phyloP scores from a whole-genome alignment of 1,139 yeast genomes.

The Blastobotrys ciferrii region DNA sequence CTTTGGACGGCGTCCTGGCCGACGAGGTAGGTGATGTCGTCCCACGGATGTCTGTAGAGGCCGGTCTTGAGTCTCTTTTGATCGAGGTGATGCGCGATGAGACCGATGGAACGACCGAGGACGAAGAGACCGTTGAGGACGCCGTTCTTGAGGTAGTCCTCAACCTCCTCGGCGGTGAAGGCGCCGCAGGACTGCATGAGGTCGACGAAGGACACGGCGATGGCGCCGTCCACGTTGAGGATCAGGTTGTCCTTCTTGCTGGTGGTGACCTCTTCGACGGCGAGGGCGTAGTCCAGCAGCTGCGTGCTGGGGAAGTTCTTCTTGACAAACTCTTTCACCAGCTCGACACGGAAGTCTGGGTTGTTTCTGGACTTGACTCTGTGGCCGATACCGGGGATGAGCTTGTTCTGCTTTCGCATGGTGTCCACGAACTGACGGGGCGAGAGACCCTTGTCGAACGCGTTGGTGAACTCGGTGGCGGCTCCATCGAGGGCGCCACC shows the following conservation, averaged over 20 bases:
- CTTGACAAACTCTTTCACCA: constrained; percentile 47
- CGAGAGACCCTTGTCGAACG: constrained; percentile 45
- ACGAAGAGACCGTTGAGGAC: constrained; percentile 49
- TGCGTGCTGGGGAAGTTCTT: constrained; percentile 46
- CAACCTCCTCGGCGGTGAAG: constrained; percentile 45
- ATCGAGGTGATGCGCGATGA: constrained; percentile 47
- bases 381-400: constrained; percentile 50
- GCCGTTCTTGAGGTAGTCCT: constrained; percentile 46
- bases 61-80: constrained; percentile 49
- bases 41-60: constrained; percentile 49
- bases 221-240: constrained; percentile 47
- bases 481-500: constrained; percentile 51
- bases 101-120: constrained; percentile 47
- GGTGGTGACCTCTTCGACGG: constrained; percentile 49
- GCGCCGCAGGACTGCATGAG: constrained; percentile 46
- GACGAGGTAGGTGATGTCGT: constrained; percentile 45
- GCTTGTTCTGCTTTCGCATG: constrained; percentile 48
- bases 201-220: constrained; percentile 47
- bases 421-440: constrained; percentile 48
- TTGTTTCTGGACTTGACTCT: constrained; percentile 48
- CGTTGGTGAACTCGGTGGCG: constrained; percentile 45
- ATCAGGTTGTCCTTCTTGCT: constrained; percentile 48
- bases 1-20: constrained; percentile 38
- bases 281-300: constrained; percentile 46
- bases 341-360: constrained; percentile 49